Evolutionary conservation across 805 yeast genomes (phyloP).

Genomic region (Hagleromyces aurorensis): DNA sequence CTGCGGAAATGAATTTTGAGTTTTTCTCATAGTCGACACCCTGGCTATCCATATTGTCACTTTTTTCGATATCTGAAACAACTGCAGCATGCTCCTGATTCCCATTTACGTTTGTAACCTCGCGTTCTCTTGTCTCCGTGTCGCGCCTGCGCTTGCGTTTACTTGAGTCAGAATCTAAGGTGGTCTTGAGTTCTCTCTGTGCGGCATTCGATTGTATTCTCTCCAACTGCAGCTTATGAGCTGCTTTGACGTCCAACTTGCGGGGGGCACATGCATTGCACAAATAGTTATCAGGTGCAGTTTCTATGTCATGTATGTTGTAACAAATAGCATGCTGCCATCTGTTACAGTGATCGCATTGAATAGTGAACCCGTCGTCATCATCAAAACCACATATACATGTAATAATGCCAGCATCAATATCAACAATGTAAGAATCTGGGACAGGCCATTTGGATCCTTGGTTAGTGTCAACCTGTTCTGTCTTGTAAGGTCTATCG

Average conservation of each 20-base stretch:
- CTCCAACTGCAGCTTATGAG: conserved; percentile 34
- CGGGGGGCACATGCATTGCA: conserved; percentile 71
- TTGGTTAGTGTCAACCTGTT: conserved; percentile 9
- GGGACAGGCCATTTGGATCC: conserved; percentile 26
- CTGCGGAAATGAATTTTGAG: too few relatives aligned
- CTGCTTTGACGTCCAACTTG: conserved; percentile 37
- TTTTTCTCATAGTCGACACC: too few relatives aligned
- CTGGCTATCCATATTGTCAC: too few relatives aligned
- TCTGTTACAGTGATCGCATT: conserved; percentile 84
- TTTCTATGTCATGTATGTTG: conserved; percentile 59
- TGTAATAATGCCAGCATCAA: conserved; percentile 79
- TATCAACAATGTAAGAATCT: conserved; percentile 53
- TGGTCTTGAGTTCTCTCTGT: not conserved
- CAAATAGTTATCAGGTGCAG: conserved; percentile 74
- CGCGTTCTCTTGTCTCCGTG: conserved; percentile 4
- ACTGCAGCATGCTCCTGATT: conserved; percentile 4
- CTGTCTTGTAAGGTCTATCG: conserved; percentile 1
- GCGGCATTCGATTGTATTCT: conserved; percentile 12
- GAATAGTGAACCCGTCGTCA: conserved; percentile 91
- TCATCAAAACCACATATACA: conserved; percentile 83
- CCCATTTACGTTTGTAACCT: not conserved
- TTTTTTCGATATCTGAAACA: conserved; percentile 4
- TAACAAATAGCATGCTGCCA: conserved; percentile 97
- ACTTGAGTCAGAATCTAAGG: too few relatives aligned
- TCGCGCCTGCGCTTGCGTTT: conserved; percentile 3